A percentile compares a stretch with the other conserved stretches of the same genome.
Evolutionary conservation across 768 basidiomycete species (phyloP).

Genomic region (Podaxis mareebaensis): DNA sequence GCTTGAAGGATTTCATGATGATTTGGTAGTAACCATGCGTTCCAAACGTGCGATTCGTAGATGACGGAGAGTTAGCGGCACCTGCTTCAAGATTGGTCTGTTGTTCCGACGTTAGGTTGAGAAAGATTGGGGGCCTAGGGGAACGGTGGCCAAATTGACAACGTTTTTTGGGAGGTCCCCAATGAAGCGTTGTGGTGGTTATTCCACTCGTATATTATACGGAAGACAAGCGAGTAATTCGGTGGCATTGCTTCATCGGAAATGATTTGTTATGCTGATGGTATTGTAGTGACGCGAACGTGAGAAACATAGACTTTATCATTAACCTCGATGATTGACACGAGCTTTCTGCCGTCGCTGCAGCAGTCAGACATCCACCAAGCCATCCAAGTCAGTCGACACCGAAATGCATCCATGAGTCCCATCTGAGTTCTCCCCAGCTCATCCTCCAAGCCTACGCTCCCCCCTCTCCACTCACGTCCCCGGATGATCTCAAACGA

Average conservation of each 20-base stretch:
- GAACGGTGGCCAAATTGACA: neutral
- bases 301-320: slow-evolving; percentile 15
- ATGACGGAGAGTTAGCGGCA: no score
- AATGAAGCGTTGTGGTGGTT: neutral
- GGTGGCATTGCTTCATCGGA: neutral
- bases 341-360: slow-evolving; percentile 54
- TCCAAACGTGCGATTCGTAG: no score
- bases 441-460: slow-evolving; percentile 71
- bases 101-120: no score
- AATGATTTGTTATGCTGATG: neutral
- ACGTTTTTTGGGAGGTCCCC: neutral
- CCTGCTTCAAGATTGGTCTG: no score
- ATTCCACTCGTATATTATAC: no score
- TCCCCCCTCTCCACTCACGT: slow-evolving; percentile 44
- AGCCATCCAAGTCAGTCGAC: slow-evolving; percentile 56
- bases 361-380: slow-evolving; percentile 53
- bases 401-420: slow-evolving; percentile 21
- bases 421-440: slow-evolving; percentile 34
- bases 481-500: slow-evolving; percentile 59
- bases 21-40: no score
- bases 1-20: no score
- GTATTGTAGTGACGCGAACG: neutral
- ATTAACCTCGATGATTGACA: slow-evolving; percentile 28
- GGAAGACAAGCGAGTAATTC: neutral
- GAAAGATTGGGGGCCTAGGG: no score